phyloP scores from a whole-genome alignment of 352 stramenopile genomes.

The Globisporangium paddicum region DNA sequence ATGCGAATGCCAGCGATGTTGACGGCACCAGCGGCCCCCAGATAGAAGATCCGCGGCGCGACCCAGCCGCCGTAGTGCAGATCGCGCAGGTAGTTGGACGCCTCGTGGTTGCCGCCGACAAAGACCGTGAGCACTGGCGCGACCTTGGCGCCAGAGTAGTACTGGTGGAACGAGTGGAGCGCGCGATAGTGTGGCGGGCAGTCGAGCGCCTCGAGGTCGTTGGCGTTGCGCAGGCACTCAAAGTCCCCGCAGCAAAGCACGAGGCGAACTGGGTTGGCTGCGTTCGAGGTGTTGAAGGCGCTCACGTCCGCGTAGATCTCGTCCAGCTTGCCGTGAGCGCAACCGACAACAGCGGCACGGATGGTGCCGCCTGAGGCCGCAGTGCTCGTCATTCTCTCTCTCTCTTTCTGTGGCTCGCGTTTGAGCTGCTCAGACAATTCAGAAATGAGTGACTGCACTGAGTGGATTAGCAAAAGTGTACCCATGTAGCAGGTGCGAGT shows the following conservation, averaged over 20 bases:
- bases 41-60: conserved; percentile 95
- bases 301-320: conserved; percentile 95
- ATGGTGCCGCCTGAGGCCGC: conserved; percentile 25
- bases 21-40: conserved; percentile 88
- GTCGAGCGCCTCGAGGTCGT: conserved; percentile 93
- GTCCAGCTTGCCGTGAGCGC: conserved; percentile 97
- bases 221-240: conserved; percentile 94
- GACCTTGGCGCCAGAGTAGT: conserved; percentile 84
- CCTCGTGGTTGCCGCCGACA: conserved; percentile 96
- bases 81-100: conserved; percentile 91
- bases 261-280: conserved; percentile 86
- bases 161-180: conserved; percentile 86
- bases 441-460: not conserved
- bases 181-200: conserved; percentile 91
- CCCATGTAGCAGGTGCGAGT: not conserved
- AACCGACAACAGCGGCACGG: conserved; percentile 95
- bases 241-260: conserved; percentile 99
- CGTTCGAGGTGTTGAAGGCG: conserved; percentile 87
- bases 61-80: conserved; percentile 94
- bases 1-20: conserved; percentile 85
- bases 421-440: not conserved
- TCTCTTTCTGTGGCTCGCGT: not conserved
- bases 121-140: conserved; percentile 93
- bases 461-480: not conserved
- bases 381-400: not conserved